A percentile compares a stretch with the other conserved stretches of the same genome.
Evolutionary conservation across 805 yeast species (phyloP).

Genomic region (Candida succiphila): DNA sequence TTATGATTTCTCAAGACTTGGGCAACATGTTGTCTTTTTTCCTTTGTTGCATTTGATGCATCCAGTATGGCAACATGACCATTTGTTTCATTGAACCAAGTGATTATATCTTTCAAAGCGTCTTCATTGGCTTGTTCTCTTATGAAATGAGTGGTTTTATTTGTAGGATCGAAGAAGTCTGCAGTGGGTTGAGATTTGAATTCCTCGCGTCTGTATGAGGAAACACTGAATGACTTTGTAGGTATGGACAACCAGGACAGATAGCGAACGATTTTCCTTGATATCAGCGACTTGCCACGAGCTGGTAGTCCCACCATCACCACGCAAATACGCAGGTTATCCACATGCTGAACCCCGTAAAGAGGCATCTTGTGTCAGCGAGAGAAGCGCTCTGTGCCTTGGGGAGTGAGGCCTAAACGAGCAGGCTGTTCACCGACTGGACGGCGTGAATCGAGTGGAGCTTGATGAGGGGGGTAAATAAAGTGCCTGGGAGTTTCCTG

Average conservation of each 20-base stretch:
- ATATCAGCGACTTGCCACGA: conserved; percentile 89
- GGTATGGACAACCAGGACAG: conserved; percentile 85
- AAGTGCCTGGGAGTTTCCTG: no score
- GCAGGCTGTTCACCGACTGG: no score
- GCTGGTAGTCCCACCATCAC: conserved; percentile 86
- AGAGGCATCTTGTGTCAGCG: conserved; percentile 35
- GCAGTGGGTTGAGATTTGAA: conserved; percentile 56
- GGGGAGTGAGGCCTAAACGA: no score
- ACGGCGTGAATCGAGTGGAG: no score
- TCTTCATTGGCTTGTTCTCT: conserved; percentile 60
- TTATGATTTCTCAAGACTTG: conserved; percentile 44
- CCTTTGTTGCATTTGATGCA: conserved; percentile 81
- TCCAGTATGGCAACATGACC: conserved; percentile 92
- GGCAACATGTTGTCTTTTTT: conserved; percentile 57
- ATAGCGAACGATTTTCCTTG: conserved; percentile 89
- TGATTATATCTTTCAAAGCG: conserved; percentile 73
- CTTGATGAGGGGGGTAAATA: no score
- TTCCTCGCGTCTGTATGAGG: conserved; percentile 64
- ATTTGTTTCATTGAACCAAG: conserved; percentile 72
- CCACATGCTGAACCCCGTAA: conserved; percentile 48
- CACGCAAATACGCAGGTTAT: conserved; percentile 72
- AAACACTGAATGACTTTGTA: conserved; percentile 85
- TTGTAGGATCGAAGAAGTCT: conserved; percentile 63
- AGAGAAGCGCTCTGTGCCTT: no score
- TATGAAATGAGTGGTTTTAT: conserved; percentile 51